Evolutionary conservation across 768 basidiomycete species (phyloP).

Genomic region (Cystobasidiopsis lactophilus): DNA sequence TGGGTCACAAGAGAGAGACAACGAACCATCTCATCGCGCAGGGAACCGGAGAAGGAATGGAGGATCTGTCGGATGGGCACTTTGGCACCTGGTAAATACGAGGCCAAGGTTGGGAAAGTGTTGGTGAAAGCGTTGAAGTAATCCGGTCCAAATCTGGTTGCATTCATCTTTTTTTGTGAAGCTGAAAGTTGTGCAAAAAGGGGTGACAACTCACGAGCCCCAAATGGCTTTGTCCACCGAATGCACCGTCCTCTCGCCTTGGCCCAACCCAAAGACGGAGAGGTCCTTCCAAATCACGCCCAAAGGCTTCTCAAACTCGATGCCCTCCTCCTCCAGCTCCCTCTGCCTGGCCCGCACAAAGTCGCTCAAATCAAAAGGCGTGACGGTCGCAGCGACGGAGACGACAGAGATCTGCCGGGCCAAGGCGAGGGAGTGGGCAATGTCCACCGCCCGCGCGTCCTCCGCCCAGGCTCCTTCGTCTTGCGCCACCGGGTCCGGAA

Average conservation of each 20-base stretch:
- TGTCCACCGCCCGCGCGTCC: too few relatives aligned
- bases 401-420: too few relatives aligned
- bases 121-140: not conserved
- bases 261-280: not conserved
- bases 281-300: not conserved
- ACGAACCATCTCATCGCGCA: slow-evolving; percentile 52
- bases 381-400: too few relatives aligned
- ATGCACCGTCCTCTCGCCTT: not conserved
- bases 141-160: not conserved
- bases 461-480: too few relatives aligned
- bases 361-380: too few relatives aligned
- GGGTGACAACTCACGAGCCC: too few relatives aligned
- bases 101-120: not conserved
- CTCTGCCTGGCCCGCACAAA: too few relatives aligned
- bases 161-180: too few relatives aligned
- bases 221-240: not conserved
- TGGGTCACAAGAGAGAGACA: slow-evolving; percentile 60
- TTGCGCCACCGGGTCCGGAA: too few relatives aligned
- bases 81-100: not conserved
- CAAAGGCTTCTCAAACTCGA: not conserved
- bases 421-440: too few relatives aligned
- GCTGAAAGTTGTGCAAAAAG: too few relatives aligned
- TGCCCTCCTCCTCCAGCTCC: too few relatives aligned
- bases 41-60: slow-evolving; percentile 39
- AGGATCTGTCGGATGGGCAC: slow-evolving; percentile 25